These are phyloP conservation scores for Cenococcum geophilum DNA, from an alignment of 495 filamentous ascomycete species.

Conservation along the genomic window DNA sequence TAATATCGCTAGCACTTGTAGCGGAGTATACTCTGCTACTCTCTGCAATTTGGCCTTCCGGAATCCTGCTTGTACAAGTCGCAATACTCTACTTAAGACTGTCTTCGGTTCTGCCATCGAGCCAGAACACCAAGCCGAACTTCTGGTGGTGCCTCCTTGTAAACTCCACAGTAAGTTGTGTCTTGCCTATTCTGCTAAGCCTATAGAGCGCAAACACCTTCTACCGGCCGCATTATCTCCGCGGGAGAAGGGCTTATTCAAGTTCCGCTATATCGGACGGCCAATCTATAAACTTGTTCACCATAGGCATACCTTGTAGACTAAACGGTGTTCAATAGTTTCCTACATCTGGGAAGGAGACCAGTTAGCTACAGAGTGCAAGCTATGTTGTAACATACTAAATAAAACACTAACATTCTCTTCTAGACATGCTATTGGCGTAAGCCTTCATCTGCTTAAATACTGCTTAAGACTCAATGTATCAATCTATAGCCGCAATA, in stretches of 20 bases:
- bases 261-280: slow-evolving; percentile 13
- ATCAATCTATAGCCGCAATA: no score
- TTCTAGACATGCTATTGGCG: no score
- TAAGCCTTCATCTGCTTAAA: no score
- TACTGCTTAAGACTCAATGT: no score
- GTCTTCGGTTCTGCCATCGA: slow-evolving; percentile 1
- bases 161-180: not conserved
- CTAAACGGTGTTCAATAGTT: slow-evolving; percentile 16
- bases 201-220: not conserved
- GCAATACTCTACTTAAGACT: slow-evolving; percentile 10
- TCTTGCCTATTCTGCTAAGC: slow-evolving; percentile 1
- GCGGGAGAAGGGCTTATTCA: slow-evolving; percentile 17
- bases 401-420: no score
- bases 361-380: no score
- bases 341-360: no score
- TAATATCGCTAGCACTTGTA: slow-evolving; percentile 2
- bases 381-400: no score
- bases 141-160: not conserved
- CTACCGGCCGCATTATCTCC: slow-evolving; percentile 6
- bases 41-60: not conserved
- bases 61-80: not conserved
- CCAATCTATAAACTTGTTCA: slow-evolving; percentile 18
- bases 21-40: not conserved
- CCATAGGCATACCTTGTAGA: slow-evolving; percentile 22
- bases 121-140: slow-evolving; percentile 12